phyloP scores from a whole-genome alignment of 106 monocot genomes.

The Allium fistulosum region DNA sequence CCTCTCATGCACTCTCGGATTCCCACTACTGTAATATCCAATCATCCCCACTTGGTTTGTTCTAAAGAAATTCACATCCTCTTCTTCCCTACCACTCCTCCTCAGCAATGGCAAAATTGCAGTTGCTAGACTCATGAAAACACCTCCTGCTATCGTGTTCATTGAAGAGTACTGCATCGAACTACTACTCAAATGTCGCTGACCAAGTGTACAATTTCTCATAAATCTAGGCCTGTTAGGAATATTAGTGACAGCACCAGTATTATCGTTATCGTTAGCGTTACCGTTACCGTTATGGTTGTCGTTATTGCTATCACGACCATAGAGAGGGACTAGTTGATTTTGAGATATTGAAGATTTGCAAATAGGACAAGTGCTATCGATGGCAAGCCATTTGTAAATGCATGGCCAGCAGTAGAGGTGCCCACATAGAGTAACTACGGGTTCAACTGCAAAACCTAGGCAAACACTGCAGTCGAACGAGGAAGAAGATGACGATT shows the following conservation, averaged over 20 bases:
- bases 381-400: slow-evolving; percentile 26
- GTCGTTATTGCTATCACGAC: neutral
- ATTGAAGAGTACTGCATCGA: slow-evolving; percentile 9
- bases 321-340: slow-evolving; percentile 9
- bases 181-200: neutral
- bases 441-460: slow-evolving; percentile 29
- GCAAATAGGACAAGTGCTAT: slow-evolving; percentile 6
- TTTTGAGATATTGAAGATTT: slow-evolving; percentile 6
- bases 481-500: neutral
- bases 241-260: neutral
- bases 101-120: slow-evolving; percentile 39
- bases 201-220: neutral
- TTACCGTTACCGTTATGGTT: neutral
- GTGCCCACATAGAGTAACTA: slow-evolving; percentile 54
- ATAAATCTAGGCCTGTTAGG: neutral
- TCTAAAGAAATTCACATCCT: neutral
- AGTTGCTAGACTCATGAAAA: slow-evolving; percentile 32
- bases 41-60: neutral
- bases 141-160: slow-evolving; percentile 30
- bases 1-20: slow-evolving; percentile 12
- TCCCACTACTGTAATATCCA: slow-evolving; percentile 2
- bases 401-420: slow-evolving; percentile 57
- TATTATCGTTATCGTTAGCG: neutral
- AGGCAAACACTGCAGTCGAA: slow-evolving; percentile 60
- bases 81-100: neutral